Evolutionary conservation across 2,329 filamentous ascomycete species (phyloP), one percentile per base, ranked within the genome.

Genomic region (Cladobotryum mycophilum): DNA sequence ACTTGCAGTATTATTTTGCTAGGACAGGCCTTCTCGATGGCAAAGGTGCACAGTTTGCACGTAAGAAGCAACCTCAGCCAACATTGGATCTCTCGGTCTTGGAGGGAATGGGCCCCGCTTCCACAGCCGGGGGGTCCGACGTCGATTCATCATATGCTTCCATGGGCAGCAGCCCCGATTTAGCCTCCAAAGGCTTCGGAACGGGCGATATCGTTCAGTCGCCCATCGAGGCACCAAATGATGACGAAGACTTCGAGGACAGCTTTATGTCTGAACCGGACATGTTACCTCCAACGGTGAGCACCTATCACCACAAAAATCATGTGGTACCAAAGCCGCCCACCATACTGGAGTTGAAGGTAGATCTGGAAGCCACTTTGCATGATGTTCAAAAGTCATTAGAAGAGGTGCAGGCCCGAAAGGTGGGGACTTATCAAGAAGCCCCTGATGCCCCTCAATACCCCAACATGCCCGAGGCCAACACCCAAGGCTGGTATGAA

Each of bases 1-100:
- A 99, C 72, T 75, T 99, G 63, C 93, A 99, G 69, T 96, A 97
- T 71, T 99, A 97, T 71, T 99, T 99, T 72, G 92, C 93, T 35
- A 80, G 93, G 53, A 99, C 93, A 1, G 93, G 93, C 5, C 72
- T 99, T 56, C 73, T 99, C 46, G 93, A 99, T 64, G 90, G 92
- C 51, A 96, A 96, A 66, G 92, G 91, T 35, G 93, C 83, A 48
- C 87, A 95, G 66, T 73, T 95, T 53, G 85, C 88, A 18, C 86
- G 86, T 61, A 86, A 85, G 65, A 84, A 80, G 62, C 78, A 83
- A 58, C 76, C 76, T 55, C 78, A 71, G 14, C 75, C 73, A 14
- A 80, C 79, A 1, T 67, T 85, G 41, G 81, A 85, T 56, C 65
- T 85, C 37, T 79, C 80, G 2, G 70, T 71, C 35, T 64, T 84